phyloP scores from a whole-genome alignment of 2,329 filamentous ascomycete species.

The Penicillium sp. region DNA sequence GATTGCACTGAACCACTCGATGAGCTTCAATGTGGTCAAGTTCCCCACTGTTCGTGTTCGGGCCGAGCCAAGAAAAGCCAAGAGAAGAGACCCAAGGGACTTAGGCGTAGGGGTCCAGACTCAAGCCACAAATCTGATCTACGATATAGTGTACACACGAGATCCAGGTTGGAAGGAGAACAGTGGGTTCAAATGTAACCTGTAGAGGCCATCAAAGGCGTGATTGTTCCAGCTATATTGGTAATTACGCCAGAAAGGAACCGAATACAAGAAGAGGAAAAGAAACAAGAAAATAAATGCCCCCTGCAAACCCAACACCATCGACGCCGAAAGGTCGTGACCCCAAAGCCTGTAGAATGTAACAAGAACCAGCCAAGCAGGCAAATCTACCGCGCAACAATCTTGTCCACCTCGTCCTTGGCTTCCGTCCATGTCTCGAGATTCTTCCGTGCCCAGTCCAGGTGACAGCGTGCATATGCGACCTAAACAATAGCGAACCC shows the following conservation, averaged over 20 bases:
- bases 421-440: constrained; percentile 93
- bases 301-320: neutral
- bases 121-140: neutral
- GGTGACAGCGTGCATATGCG: constrained; percentile 88
- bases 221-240: constrained; percentile 7
- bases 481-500: constrained; percentile 60
- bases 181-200: neutral
- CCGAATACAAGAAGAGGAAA: neutral
- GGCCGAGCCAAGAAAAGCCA: neutral
- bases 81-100: neutral
- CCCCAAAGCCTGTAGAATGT: neutral
- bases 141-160: neutral
- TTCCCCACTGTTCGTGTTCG: neutral
- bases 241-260: neutral
- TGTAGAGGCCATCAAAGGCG: neutral
- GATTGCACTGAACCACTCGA: neutral
- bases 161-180: neutral
- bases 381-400: constrained; percentile 57
- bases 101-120: neutral
- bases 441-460: constrained; percentile 92
- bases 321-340: neutral
- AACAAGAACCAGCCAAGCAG: neutral
- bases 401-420: constrained; percentile 84
- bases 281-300: neutral
- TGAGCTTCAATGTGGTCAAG: neutral